Evolutionary conservation across 768 basidiomycete genomes (phyloP).

Genomic region (Boletus coccyginus): DNA sequence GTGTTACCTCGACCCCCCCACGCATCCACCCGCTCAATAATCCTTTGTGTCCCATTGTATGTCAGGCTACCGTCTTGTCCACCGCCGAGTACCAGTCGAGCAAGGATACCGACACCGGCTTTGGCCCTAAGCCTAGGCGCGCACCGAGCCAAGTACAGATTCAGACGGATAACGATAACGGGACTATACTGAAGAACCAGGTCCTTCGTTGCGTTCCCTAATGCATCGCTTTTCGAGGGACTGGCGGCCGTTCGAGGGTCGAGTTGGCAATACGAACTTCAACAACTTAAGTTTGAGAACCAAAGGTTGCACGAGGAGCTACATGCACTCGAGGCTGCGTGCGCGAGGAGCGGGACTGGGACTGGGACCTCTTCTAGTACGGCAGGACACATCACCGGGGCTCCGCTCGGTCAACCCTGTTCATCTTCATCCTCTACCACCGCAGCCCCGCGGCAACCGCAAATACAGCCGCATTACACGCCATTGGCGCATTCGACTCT

Average conservation of each 20-base stretch:
- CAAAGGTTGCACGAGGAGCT: constrained; percentile 61
- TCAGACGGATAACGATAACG: not conserved
- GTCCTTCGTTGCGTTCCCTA: constrained; percentile 12
- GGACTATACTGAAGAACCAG: not conserved
- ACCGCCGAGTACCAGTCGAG: not conserved
- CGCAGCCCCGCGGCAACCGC: not conserved
- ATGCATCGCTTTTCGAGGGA: constrained; percentile 65
- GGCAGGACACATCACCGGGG: not conserved
- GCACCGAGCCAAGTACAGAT: not conserved
- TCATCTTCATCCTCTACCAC: not conserved
- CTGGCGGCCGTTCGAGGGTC: constrained; percentile 63
- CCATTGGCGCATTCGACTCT: constrained; percentile 4
- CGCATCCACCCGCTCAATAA: constrained; percentile 19
- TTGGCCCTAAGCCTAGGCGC: not conserved
- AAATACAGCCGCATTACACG: constrained; percentile 4
- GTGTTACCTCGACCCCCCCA: not conserved
- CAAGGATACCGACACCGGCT: not conserved
- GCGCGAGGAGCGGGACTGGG: not conserved
- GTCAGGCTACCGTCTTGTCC: constrained; percentile 27
- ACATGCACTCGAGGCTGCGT: constrained; percentile 34
- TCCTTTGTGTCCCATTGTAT: constrained; percentile 27
- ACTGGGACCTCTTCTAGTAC: not conserved
- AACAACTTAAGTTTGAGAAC: constrained; percentile 76
- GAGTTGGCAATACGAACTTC: constrained; percentile 93
- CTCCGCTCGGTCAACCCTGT: not conserved